Base-by-base conservation (phyloP, 768 basidiomycete genomes). In the Mycena galopus region DNA sequence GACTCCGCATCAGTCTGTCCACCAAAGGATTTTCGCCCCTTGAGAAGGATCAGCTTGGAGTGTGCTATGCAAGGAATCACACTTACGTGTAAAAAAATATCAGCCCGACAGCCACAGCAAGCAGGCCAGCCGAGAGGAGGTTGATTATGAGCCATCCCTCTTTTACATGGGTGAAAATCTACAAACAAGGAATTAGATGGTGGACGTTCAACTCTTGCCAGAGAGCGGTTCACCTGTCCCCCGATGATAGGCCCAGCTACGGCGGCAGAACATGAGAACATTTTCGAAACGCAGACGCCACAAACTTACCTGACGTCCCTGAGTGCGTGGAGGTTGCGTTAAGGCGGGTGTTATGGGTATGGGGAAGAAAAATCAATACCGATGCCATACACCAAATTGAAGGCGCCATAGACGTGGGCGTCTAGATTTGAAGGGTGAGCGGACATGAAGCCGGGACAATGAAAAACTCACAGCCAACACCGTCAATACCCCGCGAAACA, bases 321-420 rank as follows among this genome's bases (percentile, higher is more conserved):
- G 60, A 21, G n/a, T 21, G 60, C 23, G 10, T 21, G 44, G 44
- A 47, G n/a, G 7, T 7, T 61, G 37, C 73, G 37, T 66, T 56
- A 57, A 32, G 37, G 50, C 21, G 17, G 39, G 51, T 50, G 27
- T 17, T 33, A 25, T 11, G 25, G 11, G 17, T 7, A 47, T 4
- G 44, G 35, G 12, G n/a, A 37, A 56, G 56, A n/a, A 65, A 61
- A 35, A 29, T 19, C 32, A 12, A 35, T 60, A 72, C 71, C 93
- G 67, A 92, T 78, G 2, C 91, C 93, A 72, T 90, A 93, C 3
- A 89, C 89, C 14, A 94, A 77, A 81, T 94, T 95, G 78, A 93
- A 93, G 0, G 89, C 90, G 4, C 90, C 93, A 75, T 93, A 94
- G 4, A 92, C 86, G 76, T 94, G 93, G 0, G 88, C 93, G 79